Percentiles rank a stretch among this genome's conserved stretches.
phyloP scores from a whole-genome alignment of 2,329 filamentous ascomycete genomes.

The Tolypocladium tropicale region DNA sequence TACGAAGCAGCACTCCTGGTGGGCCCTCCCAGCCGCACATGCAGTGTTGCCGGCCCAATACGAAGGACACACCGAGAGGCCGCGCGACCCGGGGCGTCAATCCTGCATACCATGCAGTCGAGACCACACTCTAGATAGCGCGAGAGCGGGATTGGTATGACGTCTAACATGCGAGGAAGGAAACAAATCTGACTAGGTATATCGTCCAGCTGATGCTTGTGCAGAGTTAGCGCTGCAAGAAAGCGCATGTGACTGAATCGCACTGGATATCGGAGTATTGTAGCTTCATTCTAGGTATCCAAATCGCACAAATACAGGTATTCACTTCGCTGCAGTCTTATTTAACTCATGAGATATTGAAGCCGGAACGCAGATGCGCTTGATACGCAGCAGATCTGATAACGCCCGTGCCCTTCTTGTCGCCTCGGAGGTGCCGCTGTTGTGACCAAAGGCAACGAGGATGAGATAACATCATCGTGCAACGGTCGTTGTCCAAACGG shows the following conservation, averaged over 20 bases:
- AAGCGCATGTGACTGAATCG: not conserved
- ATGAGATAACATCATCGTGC: not conserved
- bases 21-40: not conserved
- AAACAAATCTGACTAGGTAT: not conserved
- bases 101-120: too few relatives aligned
- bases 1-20: not conserved
- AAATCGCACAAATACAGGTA: not conserved
- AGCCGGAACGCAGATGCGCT: not conserved
- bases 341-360: not conserved
- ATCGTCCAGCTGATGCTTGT: not conserved
- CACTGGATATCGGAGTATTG: not conserved
- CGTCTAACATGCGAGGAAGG: not conserved
- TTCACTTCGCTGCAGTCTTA: not conserved
- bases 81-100: not conserved
- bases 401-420: not conserved
- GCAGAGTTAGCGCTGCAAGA: not conserved
- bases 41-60: constrained; percentile 5
- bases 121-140: not conserved
- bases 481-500: not conserved
- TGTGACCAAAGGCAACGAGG: not conserved
- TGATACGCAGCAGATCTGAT: not conserved
- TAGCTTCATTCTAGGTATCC: not conserved
- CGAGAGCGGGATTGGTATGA: not conserved
- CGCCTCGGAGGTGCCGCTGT: not conserved
- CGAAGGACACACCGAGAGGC: not conserved